These are phyloP conservation scores for Lagenidium giganteum DNA, from an alignment of 352 stramenopile species.

Conservation along the genomic window DNA sequence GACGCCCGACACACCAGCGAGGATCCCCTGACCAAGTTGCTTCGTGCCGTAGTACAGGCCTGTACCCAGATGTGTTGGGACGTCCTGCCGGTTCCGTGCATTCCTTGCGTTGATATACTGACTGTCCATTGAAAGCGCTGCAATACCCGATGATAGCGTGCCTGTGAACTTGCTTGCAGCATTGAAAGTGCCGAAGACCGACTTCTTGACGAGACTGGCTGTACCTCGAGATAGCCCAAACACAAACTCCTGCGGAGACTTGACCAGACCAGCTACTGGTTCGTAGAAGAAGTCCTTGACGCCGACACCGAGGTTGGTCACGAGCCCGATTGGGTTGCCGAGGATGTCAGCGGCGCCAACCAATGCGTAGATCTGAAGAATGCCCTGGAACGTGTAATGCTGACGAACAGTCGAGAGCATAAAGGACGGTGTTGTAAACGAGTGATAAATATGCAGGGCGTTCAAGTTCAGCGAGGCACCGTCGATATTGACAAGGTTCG, in stretches of 20 bases:
- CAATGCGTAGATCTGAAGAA: slow-evolving; percentile 78
- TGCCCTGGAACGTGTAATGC: slow-evolving; percentile 75
- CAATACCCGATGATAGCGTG: slow-evolving; percentile 88
- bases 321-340: slow-evolving; percentile 86
- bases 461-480: slow-evolving; percentile 76
- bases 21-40: slow-evolving; percentile 88
- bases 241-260: slow-evolving; percentile 85
- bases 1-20: slow-evolving; percentile 87
- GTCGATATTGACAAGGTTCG: slow-evolving; percentile 74
- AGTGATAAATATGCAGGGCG: slow-evolving; percentile 75
- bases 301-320: slow-evolving; percentile 83
- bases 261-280: slow-evolving; percentile 80
- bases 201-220: slow-evolving; percentile 87
- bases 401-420: slow-evolving; percentile 72
- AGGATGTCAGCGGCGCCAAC: slow-evolving; percentile 77
- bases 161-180: slow-evolving; percentile 91
- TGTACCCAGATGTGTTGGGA: slow-evolving; percentile 80
- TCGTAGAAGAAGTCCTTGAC: slow-evolving; percentile 92
- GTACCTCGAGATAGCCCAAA: slow-evolving; percentile 85
- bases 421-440: slow-evolving; percentile 66
- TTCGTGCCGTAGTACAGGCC: slow-evolving; percentile 86
- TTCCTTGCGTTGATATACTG: slow-evolving; percentile 85
- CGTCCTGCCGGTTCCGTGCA: slow-evolving; percentile 70
- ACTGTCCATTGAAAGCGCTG: slow-evolving; percentile 85
- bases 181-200: slow-evolving; percentile 90